phyloP scores from a whole-genome alignment of 2,329 filamentous ascomycete species.

The Juglanconis sp. region DNA sequence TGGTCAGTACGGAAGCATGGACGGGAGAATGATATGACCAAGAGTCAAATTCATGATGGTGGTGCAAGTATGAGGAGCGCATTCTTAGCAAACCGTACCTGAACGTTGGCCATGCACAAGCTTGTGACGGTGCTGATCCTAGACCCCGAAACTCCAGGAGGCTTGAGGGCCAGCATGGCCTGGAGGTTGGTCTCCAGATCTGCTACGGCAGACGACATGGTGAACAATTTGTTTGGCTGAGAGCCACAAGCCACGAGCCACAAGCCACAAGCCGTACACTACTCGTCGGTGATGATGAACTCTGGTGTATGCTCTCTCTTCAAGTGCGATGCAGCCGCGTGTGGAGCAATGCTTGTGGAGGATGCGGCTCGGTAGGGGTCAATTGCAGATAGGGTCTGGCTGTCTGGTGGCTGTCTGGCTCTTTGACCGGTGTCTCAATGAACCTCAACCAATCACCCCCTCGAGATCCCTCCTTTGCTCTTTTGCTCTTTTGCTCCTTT shows the following conservation, averaged over 20 bases:
- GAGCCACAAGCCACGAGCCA: not conserved
- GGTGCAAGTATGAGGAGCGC: constrained; percentile 15
- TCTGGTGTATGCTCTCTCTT: not conserved
- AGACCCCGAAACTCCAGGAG: constrained; percentile 89
- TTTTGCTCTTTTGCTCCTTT: not conserved
- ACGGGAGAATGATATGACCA: constrained; percentile 12
- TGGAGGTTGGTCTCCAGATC: constrained; percentile 88
- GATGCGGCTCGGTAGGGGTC: constrained; percentile 6
- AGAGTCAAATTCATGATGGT: not conserved
- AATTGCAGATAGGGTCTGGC: constrained; percentile 11
- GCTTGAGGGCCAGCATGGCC: constrained; percentile 86
- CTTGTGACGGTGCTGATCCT: constrained; percentile 85
- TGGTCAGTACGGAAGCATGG: constrained; percentile 23
- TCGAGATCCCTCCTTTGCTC: not conserved
- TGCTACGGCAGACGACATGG: constrained; percentile 79
- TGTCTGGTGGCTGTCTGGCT: not conserved
- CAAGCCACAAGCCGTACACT: not conserved
- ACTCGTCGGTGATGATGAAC: constrained; percentile 3
- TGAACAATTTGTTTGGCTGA: constrained; percentile 26
- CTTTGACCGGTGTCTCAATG: not conserved
- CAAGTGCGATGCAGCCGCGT: constrained; percentile 5
- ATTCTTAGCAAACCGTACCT: constrained; percentile 59
- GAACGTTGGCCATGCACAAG: constrained; percentile 83
- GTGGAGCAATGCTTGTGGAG: constrained; percentile 1
- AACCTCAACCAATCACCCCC: constrained; percentile 2